Evolutionary conservation across 306 rosid species (phyloP), one percentile per base, ranked within the genome.

Genomic region (Ormosia semicastrata): DNA sequence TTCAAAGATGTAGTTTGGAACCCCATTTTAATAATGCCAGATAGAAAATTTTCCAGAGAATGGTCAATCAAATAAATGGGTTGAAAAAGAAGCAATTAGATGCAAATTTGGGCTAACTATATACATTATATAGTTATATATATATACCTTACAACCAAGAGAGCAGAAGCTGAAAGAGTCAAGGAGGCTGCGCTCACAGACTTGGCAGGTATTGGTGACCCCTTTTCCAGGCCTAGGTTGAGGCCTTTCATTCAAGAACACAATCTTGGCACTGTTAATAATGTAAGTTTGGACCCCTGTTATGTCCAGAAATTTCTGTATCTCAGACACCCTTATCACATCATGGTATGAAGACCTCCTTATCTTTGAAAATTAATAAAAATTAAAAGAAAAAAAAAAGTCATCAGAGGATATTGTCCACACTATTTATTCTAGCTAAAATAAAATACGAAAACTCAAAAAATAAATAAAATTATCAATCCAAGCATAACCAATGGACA

Each of bases 281-380:
- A 91, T 86, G 78, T 89, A 91, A 11, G 94, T 91, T 77, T 91
- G 94, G 4, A 91, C 91, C 5, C 91, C 92, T 76, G 89, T 59
- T 81, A 91, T 91, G 86, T 91, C 94, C 91, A 91, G 62, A 77
- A 85, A 87, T 85, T 87, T 91, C 88, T 91, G 94, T 66, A 91
- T 91, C 90, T 91, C 94, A 41, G 89, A 85, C 53, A 91, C 94
- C 65, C 94, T 87, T 85, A 91, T 91, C 87, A 91, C 94, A 86
- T 91, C 94, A 91, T 91, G 94, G 86, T 91, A 91, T 40, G 94
- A 91, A 66, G 94, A 91, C 66, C 94, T 89, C 84, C 94, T 87
- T 89, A 91, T 91, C 94, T 91, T 77, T 39, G 13, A 72, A 84
- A 76, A 74, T 59, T 57, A 52, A 62, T 12, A 9, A 39, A 32